These are phyloP conservation scores for Closterium sp. DNA, from an alignment of 139 green algal genomes.

Conservation along the genomic window DNA sequence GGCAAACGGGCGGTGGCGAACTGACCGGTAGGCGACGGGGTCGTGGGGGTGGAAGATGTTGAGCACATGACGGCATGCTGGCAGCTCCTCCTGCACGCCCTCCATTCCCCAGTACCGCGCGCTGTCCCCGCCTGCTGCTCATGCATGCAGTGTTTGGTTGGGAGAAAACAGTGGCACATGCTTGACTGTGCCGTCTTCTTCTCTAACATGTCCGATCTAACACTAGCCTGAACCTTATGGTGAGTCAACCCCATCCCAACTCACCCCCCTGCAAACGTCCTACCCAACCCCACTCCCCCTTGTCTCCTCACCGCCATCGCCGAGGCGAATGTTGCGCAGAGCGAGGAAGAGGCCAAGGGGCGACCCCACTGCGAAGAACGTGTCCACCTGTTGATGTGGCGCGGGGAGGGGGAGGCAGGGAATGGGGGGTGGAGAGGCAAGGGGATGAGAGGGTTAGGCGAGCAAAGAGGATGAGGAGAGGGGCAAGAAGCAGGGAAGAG, in stretches of 20 bases:
- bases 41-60: slow-evolving; percentile 80
- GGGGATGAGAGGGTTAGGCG: not conserved
- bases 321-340: slow-evolving; percentile 55
- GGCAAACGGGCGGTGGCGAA: not conserved
- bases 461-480: not conserved
- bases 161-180: too few relatives aligned
- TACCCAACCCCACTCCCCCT: not conserved
- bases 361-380: slow-evolving; percentile 68
- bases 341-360: slow-evolving; percentile 75
- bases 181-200: too few relatives aligned
- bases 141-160: too few relatives aligned
- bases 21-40: slow-evolving; percentile 62
- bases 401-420: not conserved
- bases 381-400: slow-evolving; percentile 65
- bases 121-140: not conserved
- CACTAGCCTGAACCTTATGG: not conserved
- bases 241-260: not conserved
- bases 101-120: not conserved
- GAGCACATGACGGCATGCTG: slow-evolving; percentile 59
- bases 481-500: not conserved
- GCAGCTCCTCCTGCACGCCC: slow-evolving; percentile 54
- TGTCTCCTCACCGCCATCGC: not conserved
- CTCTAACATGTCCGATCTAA: not conserved
- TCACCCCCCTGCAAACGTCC: not conserved
- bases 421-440: too few relatives aligned